These are phyloP conservation scores for Cordyceps cateniannulata DNA, from an alignment of 2,329 filamentous ascomycete genomes.

Conservation along the genomic window DNA sequence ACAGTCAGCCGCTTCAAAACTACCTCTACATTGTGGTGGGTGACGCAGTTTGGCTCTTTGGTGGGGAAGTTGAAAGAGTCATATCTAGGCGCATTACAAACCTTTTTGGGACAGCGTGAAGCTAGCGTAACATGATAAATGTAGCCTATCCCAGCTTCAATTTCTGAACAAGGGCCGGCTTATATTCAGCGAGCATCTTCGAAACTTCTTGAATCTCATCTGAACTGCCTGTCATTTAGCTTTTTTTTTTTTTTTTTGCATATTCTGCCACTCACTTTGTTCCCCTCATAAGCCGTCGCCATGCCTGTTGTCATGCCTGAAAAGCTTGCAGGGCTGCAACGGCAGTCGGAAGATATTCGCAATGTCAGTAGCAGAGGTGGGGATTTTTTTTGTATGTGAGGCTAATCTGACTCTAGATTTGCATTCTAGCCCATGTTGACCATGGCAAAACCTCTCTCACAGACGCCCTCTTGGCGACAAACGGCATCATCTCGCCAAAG, in stretches of 20 bases:
- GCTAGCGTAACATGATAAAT: neutral
- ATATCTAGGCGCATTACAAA: constrained; percentile 8
- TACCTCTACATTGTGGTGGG: neutral
- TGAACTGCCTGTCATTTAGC: neutral
- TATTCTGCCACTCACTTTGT: neutral
- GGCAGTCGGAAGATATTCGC: constrained; percentile 79
- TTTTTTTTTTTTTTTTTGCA: neutral
- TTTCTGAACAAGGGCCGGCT: neutral
- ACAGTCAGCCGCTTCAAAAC: neutral
- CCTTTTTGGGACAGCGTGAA: neutral
- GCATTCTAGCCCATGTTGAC: constrained; percentile 93
- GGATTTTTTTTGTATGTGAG: constrained; percentile 15
- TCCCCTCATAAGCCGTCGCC: constrained; percentile 21
- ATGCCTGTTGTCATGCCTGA: constrained; percentile 94
- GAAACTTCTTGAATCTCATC: neutral
- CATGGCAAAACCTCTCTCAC: constrained; percentile 98
- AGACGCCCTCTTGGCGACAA: constrained; percentile 92
- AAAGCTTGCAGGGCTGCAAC: constrained; percentile 84
- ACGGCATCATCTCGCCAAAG: constrained; percentile 98
- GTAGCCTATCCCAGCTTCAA: neutral
- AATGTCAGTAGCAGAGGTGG: constrained; percentile 58
- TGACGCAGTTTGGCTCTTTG: neutral
- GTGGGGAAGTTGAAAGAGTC: constrained; percentile 12
- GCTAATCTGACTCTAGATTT: constrained; percentile 55
- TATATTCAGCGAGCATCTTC: neutral